Base-by-base conservation (phyloP, 176 grass and related monocot species). In the Musa schizocarpa region DNA sequence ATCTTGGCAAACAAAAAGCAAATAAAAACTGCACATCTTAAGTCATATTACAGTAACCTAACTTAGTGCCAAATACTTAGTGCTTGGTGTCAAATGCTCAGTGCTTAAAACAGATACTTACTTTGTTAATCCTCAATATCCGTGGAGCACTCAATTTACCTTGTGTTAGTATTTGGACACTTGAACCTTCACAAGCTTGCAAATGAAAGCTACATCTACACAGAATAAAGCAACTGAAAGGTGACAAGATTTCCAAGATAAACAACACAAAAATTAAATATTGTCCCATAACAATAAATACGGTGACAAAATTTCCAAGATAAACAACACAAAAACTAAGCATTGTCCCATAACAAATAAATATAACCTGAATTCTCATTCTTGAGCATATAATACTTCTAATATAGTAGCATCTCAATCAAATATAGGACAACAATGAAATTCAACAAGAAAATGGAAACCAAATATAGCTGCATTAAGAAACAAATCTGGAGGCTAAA, bases 171-270 rank as follows among this genome's bases (percentile, higher is more conserved):
- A 85, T 87, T 19, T 86, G 90, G 56, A 92, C 82, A 80, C 78
- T 86, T 21, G 95, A 94, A 10, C 95, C 95, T 81, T 98, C 95
- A 72, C 81, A 87, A 27, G 90, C 82, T 85, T 91, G 95, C 84
- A 98, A 87, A 87, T 89, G 91, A 83, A 98, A 98, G 73, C 95
- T 87, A 63, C 90, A 94, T 72, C 95, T 98, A 78, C 68, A 89
- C 52, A 76, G 21, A 74, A 81, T 22, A 57, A 87, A 75, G 58
- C 9, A 71, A 79, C 82, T 27, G 29, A 69, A 13, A 50, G 3
- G 48, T 69, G 67, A 48, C 7, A 64, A 50, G 53, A 34, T 59
- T 29, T 16, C 10, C n/a, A 49, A 75, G 54, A 34, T 48, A 61
- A 74, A 43, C 19, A 48, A 75, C 13, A 34, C 8, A 76, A 48